Percentiles rank a stretch among this genome's conserved stretches.
phyloP scores from a whole-genome alignment of 1,139 yeast genomes.

The Yamadazyma membranifaciens region DNA sequence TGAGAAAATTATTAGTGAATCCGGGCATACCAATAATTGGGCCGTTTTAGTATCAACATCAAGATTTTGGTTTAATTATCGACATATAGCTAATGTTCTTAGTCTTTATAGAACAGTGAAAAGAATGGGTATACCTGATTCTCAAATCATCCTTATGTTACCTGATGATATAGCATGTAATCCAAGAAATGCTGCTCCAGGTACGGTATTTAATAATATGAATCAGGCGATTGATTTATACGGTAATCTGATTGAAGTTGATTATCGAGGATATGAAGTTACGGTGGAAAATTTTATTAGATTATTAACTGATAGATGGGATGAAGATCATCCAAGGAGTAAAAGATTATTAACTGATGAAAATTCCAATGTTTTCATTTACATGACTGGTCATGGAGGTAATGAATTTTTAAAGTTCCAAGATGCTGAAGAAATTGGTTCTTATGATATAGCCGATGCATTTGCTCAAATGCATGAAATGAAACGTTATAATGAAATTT shows the following conservation, averaged over 20 bases:
- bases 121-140: slow-evolving; percentile 94
- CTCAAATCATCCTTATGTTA: slow-evolving; percentile 92
- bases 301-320: slow-evolving; percentile 92
- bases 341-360: slow-evolving; percentile 90
- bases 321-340: slow-evolving; percentile 87
- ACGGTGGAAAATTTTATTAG: slow-evolving; percentile 95
- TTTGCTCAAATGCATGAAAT: slow-evolving; percentile 96
- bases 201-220: slow-evolving; percentile 90
- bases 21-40: slow-evolving; percentile 81
- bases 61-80: slow-evolving; percentile 95
- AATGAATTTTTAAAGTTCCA: slow-evolving; percentile 95
- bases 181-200: slow-evolving; percentile 94
- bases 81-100: slow-evolving; percentile 96
- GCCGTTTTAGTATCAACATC: slow-evolving; percentile 96
- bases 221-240: slow-evolving; percentile 93
- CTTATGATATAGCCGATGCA: slow-evolving; percentile 95
- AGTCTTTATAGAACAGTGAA: slow-evolving; percentile 95
- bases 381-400: slow-evolving; percentile 99
- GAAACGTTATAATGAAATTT: slow-evolving; percentile 89
- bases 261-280: slow-evolving; percentile 95
- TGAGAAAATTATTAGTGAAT: slow-evolving; percentile 24
- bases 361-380: slow-evolving; percentile 87
- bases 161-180: slow-evolving; percentile 98
- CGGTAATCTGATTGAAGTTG: slow-evolving; percentile 94
- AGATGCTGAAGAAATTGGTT: slow-evolving; percentile 96